phyloP scores from a whole-genome alignment of 495 filamentous ascomycete species.

The Penicillium salamii region DNA sequence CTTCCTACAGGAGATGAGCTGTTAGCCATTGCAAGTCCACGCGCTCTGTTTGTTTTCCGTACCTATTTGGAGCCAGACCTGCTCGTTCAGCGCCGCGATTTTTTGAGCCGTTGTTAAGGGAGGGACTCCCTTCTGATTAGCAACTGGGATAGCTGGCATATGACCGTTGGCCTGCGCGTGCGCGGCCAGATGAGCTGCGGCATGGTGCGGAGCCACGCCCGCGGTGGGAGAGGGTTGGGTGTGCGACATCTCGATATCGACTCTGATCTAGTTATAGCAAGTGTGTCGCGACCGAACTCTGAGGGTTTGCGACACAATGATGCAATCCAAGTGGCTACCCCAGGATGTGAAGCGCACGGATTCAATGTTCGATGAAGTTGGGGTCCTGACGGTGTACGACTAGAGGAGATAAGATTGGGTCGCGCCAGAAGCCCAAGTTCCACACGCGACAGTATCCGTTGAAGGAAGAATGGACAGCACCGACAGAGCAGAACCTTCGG shows the following conservation, averaged over 20 bases:
- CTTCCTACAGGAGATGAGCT: constrained; percentile 52
- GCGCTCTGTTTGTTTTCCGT: constrained; percentile 24
- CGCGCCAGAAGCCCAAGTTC: not conserved
- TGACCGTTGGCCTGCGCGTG: constrained; percentile 54
- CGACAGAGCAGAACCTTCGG: no score
- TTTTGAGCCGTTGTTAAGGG: constrained; percentile 56
- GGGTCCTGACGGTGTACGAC: not conserved
- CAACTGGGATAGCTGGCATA: constrained; percentile 48
- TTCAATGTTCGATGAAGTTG: constrained; percentile 1
- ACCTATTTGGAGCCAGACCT: constrained; percentile 95
- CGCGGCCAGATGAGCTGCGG: constrained; percentile 38
- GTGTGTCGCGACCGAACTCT: constrained; percentile 19
- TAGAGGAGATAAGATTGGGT: not conserved
- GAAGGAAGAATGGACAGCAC: constrained; percentile 5
- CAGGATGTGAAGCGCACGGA: not conserved
- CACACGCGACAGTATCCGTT: constrained; percentile 6
- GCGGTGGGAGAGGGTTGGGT: constrained; percentile 53
- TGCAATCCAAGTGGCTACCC: constrained; percentile 28
- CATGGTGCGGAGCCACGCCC: constrained; percentile 48
- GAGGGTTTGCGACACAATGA: constrained; percentile 41
- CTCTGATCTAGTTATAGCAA: constrained; percentile 3
- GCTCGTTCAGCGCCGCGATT: constrained; percentile 69
- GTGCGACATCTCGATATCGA: constrained; percentile 38
- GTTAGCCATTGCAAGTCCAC: constrained; percentile 7
- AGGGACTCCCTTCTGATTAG: constrained; percentile 48